These are phyloP conservation scores for Verticillium longisporum DNA, from an alignment of 2,329 filamentous ascomycete genomes.

Conservation along the genomic window DNA sequence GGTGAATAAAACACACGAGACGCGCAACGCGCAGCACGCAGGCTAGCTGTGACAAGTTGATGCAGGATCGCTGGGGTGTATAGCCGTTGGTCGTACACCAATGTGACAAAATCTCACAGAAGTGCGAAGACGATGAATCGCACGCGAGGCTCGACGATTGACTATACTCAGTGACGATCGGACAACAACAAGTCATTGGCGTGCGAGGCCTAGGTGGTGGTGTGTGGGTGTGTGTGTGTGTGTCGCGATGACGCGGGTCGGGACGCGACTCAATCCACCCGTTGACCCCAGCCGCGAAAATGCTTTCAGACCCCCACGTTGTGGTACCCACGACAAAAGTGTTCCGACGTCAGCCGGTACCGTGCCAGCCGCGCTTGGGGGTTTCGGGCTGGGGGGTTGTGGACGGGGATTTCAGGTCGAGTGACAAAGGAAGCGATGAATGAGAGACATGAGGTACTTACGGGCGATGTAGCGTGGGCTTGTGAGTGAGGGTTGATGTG, in stretches of 20 bases:
- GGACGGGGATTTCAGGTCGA: neutral
- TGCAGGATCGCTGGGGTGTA: neutral
- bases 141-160: no score
- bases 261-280: neutral
- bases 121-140: neutral
- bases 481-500: slow-evolving; percentile 11
- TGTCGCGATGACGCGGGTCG: neutral
- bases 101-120: neutral
- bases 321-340: slow-evolving; percentile 3
- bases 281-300: neutral
- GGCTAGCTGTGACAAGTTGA: neutral
- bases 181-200: neutral
- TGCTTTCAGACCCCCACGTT: neutral
- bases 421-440: slow-evolving; percentile 10
- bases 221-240: neutral
- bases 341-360: slow-evolving; percentile 1
- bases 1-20: neutral
- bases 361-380: neutral
- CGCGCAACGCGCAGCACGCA: neutral
- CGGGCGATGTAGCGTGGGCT: slow-evolving; percentile 23
- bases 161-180: no score
- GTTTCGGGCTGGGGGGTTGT: neutral
- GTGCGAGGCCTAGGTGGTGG: neutral
- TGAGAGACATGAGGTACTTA: slow-evolving; percentile 22
- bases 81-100: no score